Evolutionary conservation across 768 basidiomycete species (phyloP).

Genomic region (Baorangia bicolor): DNA sequence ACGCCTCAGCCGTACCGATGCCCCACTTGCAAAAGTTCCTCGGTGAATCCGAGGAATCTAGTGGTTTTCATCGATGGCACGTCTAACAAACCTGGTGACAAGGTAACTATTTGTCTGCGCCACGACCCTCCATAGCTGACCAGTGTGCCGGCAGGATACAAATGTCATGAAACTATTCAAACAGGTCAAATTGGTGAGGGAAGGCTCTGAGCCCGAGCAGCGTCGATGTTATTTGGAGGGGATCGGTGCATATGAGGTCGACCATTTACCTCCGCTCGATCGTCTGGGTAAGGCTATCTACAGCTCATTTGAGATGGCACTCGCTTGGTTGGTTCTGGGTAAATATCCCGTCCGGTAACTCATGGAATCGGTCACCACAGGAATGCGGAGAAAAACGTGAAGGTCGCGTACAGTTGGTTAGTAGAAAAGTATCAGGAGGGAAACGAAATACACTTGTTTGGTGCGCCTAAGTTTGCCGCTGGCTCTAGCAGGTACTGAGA

Average conservation of each 20-base stretch:
- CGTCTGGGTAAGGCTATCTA: not conserved
- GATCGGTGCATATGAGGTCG: conserved; percentile 27
- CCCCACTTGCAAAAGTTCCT: not conserved
- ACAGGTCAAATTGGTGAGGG: conserved; percentile 15
- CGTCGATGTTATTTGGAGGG: conserved; percentile 32
- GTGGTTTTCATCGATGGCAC: conserved; percentile 21
- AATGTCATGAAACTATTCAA: conserved; percentile 34
- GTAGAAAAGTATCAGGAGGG: not conserved
- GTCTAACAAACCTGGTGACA: conserved; percentile 18
- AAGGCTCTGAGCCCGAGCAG: conserved; percentile 8
- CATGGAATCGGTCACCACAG: not conserved
- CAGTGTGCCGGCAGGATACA: conserved; percentile 23
- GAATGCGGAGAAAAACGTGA: conserved; percentile 7
- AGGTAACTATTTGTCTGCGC: conserved; percentile 36
- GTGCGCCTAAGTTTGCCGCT: conserved; percentile 14
- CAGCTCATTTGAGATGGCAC: not conserved
- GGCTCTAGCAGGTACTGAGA: not conserved
- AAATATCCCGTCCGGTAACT: not conserved
- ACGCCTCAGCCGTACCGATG: not conserved
- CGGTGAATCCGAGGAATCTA: conserved; percentile 30
- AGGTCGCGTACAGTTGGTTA: conserved; percentile 5
- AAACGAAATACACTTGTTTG: conserved; percentile 38
- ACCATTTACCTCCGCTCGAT: not conserved
- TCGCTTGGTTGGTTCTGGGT: conserved; percentile 1
- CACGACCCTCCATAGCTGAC: not conserved